phyloP scores from a whole-genome alignment of 2,329 filamentous ascomycete species.

The Epichloe sibirici region DNA sequence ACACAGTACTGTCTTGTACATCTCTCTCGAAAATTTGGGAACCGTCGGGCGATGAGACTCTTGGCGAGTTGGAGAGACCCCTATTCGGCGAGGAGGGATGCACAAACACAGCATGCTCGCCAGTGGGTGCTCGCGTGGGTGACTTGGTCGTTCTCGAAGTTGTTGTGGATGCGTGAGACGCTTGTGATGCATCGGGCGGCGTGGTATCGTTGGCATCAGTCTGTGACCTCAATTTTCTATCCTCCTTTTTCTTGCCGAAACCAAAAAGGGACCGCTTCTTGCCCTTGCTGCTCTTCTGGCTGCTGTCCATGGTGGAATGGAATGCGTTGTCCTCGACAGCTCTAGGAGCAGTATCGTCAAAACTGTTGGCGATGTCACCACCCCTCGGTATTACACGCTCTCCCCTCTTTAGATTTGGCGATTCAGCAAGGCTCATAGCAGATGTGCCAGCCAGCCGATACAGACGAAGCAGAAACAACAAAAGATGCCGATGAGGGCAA shows the following conservation, averaged over 20 bases:
- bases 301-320: constrained; percentile 17
- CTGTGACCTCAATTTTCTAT: constrained; percentile 26
- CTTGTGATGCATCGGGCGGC: constrained; percentile 12
- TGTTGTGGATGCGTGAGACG: constrained; percentile 1
- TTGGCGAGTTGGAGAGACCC: constrained; percentile 57
- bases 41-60: constrained; percentile 64
- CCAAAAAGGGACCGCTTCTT: constrained; percentile 49
- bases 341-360: constrained; percentile 21
- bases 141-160: constrained; percentile 24
- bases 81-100: constrained; percentile 53
- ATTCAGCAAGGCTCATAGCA: constrained; percentile 20
- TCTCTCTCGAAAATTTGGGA: constrained; percentile 87
- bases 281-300: constrained; percentile 19
- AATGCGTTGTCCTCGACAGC: constrained; percentile 15
- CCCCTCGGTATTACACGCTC: constrained; percentile 1
- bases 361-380: constrained; percentile 13
- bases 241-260: constrained; percentile 48
- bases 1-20: constrained; percentile 65
- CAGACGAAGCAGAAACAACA: background rate
- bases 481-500: background rate
- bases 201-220: constrained; percentile 22
- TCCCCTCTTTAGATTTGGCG: constrained; percentile 11
- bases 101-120: constrained; percentile 28
- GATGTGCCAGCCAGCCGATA: background rate
- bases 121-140: constrained; percentile 15